Evolutionary conservation across 352 stramenopile genomes (phyloP).

Genomic region (Thraustotheca clavata): DNA sequence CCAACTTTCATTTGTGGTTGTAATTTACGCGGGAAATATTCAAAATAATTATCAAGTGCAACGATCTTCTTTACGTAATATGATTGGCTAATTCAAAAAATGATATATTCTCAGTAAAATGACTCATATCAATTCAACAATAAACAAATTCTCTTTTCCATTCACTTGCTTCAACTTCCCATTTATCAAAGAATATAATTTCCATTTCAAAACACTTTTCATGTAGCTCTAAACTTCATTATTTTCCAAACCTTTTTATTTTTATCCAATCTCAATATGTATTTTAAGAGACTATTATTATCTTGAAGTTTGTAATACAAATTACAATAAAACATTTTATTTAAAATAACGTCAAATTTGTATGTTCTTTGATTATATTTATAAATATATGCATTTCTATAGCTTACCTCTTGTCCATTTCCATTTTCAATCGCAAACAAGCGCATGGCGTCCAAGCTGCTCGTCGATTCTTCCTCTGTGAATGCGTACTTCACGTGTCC

Average conservation of each 20-base stretch:
- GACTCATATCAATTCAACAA: no score
- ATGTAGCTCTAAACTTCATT: no score
- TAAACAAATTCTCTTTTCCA: no score
- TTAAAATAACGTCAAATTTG: not conserved
- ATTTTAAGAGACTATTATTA: not conserved
- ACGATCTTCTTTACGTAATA: not conserved
- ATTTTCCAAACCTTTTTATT: not conserved
- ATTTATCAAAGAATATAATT: no score
- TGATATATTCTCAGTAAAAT: no score
- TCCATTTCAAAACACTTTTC: no score
- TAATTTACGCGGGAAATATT: not conserved
- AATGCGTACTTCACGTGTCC: constrained; percentile 19
- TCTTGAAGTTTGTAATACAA: not conserved
- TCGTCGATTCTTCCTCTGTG: not conserved
- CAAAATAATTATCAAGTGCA: not conserved
- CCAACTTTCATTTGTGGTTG: no score
- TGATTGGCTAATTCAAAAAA: not conserved
- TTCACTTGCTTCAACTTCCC: no score
- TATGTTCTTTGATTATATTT: no score
- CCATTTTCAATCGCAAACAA: not conserved
- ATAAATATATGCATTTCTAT: not conserved
- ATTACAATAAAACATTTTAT: not conserved
- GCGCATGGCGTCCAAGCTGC: not conserved
- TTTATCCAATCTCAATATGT: not conserved
- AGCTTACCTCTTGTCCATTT: not conserved